These are phyloP conservation scores for Aspergillus tanneri DNA, from an alignment of 2,329 filamentous ascomycete species.

Conservation along the genomic window DNA sequence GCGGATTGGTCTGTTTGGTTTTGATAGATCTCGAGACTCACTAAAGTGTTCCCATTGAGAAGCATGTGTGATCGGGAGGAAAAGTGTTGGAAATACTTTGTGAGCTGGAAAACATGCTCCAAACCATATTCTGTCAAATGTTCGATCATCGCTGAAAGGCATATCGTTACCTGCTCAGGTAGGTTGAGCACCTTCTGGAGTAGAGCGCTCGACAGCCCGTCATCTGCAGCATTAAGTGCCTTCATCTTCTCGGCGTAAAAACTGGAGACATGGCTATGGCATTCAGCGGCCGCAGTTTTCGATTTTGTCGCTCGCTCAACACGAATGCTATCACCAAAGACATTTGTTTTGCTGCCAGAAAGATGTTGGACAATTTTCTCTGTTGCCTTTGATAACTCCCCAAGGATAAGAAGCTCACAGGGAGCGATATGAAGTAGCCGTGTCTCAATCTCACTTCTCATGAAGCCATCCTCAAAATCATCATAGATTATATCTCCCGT, in stretches of 20 bases:
- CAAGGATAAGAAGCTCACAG: conserved; percentile 91
- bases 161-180: conserved; percentile 82
- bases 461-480: conserved; percentile 94
- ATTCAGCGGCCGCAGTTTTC: conserved; percentile 79
- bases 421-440: conserved; percentile 92
- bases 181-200: conserved; percentile 84
- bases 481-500: conserved; percentile 97
- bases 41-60: conserved; percentile 89
- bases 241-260: conserved; percentile 91
- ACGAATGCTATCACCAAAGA: conserved; percentile 86
- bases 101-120: conserved; percentile 92
- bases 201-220: conserved; percentile 61
- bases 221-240: conserved; percentile 51
- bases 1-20: conserved; percentile 85
- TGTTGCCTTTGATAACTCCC: conserved; percentile 82
- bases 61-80: conserved; percentile 94
- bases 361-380: conserved; percentile 90
- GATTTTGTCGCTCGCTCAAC: conserved; percentile 74
- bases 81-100: conserved; percentile 96
- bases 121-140: conserved; percentile 89
- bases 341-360: conserved; percentile 83
- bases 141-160: conserved; percentile 92
- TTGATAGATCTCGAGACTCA: conserved; percentile 90
- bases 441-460: conserved; percentile 95
- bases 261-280: conserved; percentile 82